These are phyloP conservation scores for Salix dunnii DNA, from an alignment of 345 rosid genomes.

Conservation along the genomic window DNA sequence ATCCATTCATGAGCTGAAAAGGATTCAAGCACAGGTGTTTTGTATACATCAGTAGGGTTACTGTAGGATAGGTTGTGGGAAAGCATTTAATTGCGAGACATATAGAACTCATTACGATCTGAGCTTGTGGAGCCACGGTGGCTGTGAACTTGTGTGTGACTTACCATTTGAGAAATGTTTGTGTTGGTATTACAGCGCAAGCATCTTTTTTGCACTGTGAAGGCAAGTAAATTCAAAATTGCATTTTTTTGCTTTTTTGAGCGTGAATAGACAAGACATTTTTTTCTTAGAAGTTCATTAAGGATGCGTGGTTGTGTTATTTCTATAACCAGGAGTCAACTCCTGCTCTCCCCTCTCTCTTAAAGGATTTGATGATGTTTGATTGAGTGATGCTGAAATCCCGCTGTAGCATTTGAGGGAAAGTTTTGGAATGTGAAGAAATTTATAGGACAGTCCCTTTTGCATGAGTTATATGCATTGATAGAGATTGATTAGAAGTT, in stretches of 20 bases:
- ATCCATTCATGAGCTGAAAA: not conserved
- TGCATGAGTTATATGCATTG: not conserved
- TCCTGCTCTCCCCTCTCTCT: not conserved
- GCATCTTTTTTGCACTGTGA: not conserved
- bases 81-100: not conserved
- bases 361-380: not conserved
- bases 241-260: not conserved
- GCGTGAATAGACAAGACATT: not conserved
- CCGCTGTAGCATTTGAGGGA: not conserved
- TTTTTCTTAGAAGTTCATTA: not conserved
- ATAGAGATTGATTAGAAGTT: not conserved
- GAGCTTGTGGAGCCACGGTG: not conserved
- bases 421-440: not conserved
- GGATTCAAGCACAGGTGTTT: not conserved
- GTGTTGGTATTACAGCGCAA: not conserved
- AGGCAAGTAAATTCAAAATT: not conserved
- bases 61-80: not conserved
- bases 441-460: not conserved
- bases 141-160: not conserved
- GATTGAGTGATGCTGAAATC: not conserved
- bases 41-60: not conserved
- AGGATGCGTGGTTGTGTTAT: not conserved
- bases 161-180: not conserved
- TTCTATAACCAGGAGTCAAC: not conserved
- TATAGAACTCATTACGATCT: not conserved